A percentile compares a stretch with the other conserved stretches of the same genome.
Evolutionary conservation across 306 rosid genomes (phyloP).

Genomic region (Castanea mollissima): DNA sequence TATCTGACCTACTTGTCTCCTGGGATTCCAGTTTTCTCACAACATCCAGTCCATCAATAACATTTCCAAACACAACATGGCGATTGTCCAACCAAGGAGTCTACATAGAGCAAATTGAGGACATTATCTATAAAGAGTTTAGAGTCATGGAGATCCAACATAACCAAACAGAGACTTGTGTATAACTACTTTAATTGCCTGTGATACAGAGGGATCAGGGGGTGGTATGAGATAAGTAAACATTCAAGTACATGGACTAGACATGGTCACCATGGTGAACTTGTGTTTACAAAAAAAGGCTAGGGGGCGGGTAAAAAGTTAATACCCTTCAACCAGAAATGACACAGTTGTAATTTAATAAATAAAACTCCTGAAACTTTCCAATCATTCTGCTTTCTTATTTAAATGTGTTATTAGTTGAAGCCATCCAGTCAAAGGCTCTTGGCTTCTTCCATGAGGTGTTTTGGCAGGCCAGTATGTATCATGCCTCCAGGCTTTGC

Average conservation of each 20-base stretch:
- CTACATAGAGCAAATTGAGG: slow-evolving; percentile 41
- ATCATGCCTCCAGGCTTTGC: not conserved
- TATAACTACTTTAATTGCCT: not conserved
- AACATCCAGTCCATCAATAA: slow-evolving; percentile 76
- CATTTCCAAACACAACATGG: slow-evolving; percentile 83
- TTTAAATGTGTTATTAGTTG: not conserved
- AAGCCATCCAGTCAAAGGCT: not conserved
- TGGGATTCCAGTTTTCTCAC: slow-evolving; percentile 68
- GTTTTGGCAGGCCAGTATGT: not conserved
- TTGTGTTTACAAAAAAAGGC: not conserved
- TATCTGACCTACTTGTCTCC: slow-evolving; percentile 73
- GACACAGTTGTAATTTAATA: not conserved
- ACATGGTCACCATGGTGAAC: not conserved
- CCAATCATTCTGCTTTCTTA: not conserved
- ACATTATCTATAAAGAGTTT: slow-evolving; percentile 6
- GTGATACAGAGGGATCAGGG: not conserved
- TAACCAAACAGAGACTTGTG: not conserved
- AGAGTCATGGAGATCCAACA: slow-evolving; percentile 26
- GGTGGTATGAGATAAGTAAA: not conserved
- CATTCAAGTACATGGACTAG: not conserved
- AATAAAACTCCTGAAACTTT: not conserved
- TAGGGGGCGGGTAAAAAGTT: not conserved
- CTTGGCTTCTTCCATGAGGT: not conserved
- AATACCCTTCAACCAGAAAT: not conserved
- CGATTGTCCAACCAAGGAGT: slow-evolving; percentile 96